phyloP scores from a whole-genome alignment of 2,329 filamentous ascomycete genomes.

The Scedosporium dehoogii region DNA sequence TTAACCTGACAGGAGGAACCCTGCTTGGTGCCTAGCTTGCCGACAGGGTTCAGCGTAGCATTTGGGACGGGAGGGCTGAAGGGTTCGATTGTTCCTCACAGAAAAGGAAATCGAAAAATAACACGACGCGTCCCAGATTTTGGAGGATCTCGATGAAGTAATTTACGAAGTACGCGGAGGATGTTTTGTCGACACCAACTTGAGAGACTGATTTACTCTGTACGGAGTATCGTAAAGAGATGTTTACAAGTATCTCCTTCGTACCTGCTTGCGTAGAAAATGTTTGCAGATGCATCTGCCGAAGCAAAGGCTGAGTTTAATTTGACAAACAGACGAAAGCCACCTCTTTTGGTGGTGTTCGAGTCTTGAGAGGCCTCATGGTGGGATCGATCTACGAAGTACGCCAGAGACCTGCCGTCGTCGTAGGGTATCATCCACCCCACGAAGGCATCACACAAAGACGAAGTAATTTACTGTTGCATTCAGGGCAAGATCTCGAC shows the following conservation, averaged over 20 bases:
- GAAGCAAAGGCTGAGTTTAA: too few relatives aligned
- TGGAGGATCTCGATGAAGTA: background rate
- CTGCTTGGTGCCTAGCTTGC: background rate
- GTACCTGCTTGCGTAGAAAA: too few relatives aligned
- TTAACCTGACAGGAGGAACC: background rate
- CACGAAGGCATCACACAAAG: background rate
- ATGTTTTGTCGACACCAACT: too few relatives aligned
- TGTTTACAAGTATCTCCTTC: too few relatives aligned
- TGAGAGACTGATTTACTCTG: too few relatives aligned
- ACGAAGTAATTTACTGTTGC: background rate
- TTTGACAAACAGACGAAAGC: too few relatives aligned
- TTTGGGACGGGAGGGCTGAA: background rate
- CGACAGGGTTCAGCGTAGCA: background rate
- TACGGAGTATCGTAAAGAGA: too few relatives aligned
- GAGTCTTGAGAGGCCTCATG: too few relatives aligned
- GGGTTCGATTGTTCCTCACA: background rate
- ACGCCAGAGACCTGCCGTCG: too few relatives aligned
- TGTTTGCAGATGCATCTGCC: too few relatives aligned
- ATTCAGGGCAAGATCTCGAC: background rate
- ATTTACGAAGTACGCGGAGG: background rate
- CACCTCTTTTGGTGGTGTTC: too few relatives aligned
- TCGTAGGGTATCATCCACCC: background rate
- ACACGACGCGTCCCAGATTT: background rate
- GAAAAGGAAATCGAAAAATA: background rate
- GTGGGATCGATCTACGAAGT: too few relatives aligned